A percentile compares a stretch with the other conserved stretches of the same genome.
Evolutionary conservation across 192 early-diverging fungal species (phyloP).

Genomic region (Backusella mclennaniae): DNA sequence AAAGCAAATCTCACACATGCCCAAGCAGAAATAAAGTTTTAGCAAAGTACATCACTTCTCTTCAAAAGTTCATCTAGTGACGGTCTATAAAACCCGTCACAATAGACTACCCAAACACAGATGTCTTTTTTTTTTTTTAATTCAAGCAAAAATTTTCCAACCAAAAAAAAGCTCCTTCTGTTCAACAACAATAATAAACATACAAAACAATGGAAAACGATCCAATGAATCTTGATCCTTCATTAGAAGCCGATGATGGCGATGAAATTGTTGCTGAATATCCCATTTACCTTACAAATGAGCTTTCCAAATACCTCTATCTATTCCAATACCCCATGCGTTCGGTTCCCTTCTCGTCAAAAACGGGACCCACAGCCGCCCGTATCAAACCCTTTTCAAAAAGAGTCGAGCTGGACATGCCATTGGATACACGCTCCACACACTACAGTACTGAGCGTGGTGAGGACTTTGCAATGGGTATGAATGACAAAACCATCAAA

Average conservation of each 20-base stretch:
- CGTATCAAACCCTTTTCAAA: constrained; percentile 85
- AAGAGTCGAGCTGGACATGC: constrained; percentile 82
- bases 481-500: constrained; percentile 69
- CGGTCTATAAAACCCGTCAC: background rate
- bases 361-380: constrained; percentile 52
- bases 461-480: constrained; percentile 70
- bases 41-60: too few relatives aligned
- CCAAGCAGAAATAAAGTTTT: too few relatives aligned
- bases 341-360: constrained; percentile 41
- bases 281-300: constrained; percentile 75
- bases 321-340: constrained; percentile 85
- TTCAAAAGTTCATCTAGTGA: background rate
- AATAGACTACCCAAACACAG: background rate
- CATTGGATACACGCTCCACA: constrained; percentile 65
- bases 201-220: background rate
- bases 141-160: background rate
- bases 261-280: constrained; percentile 74
- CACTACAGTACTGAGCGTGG: constrained; percentile 82
- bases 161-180: background rate
- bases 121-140: background rate
- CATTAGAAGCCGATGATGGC: constrained; percentile 39
- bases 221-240: background rate
- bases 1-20: too few relatives aligned
- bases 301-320: constrained; percentile 68
- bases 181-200: background rate